phyloP scores from a whole-genome alignment of 495 filamentous ascomycete genomes.

The Aspergillus egyptiacus region DNA sequence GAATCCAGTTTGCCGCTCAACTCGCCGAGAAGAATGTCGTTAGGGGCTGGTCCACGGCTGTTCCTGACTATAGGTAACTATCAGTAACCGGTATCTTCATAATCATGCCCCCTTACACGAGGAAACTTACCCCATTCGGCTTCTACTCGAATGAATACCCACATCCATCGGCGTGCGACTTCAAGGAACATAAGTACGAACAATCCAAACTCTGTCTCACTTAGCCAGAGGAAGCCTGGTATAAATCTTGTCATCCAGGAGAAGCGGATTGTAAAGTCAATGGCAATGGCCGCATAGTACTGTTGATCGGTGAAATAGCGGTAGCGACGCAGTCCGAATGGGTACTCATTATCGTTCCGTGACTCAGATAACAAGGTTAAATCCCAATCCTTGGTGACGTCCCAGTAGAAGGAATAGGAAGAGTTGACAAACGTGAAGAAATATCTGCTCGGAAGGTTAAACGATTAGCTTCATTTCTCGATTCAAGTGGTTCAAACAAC shows the following conservation, averaged over 20 bases:
- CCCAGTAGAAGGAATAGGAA: constrained; percentile 95
- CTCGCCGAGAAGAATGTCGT: constrained; percentile 52
- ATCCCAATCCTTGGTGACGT: constrained; percentile 95
- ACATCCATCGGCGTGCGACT: constrained; percentile 84
- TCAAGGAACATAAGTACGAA: constrained; percentile 86
- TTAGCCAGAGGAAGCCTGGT: constrained; percentile 71
- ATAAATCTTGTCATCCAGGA: constrained; percentile 85
- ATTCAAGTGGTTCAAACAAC: background rate
- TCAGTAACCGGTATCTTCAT: constrained; percentile 16
- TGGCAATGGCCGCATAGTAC: constrained; percentile 76
- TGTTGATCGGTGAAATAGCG: constrained; percentile 62
- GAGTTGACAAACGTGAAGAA: constrained; percentile 70
- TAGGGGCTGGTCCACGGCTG: constrained; percentile 45
- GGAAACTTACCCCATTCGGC: constrained; percentile 70
- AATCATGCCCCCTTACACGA: constrained; percentile 3
- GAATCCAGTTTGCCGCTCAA: constrained; percentile 46
- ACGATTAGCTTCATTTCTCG: background rate
- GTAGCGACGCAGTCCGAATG: constrained; percentile 70
- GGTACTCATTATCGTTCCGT: constrained; percentile 52
- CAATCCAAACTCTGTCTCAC: constrained; percentile 77
- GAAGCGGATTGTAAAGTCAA: constrained; percentile 77
- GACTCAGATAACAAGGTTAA: constrained; percentile 65
- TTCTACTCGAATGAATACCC: constrained; percentile 94
- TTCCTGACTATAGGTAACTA: constrained; percentile 42
- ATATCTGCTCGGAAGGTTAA: constrained; percentile 32